These are phyloP conservation scores for maize (Zea mays) DNA, from an alignment of 176 grass and related monocot genomes.

Conservation along the genomic window Zm-B73-REFERENCE-NAM-5.0 NC_050097.1:84667001-84667500, in stretches of 20 bases:
- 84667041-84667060: too few relatives aligned
- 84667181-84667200: slow-evolving; percentile 52
- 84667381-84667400: slow-evolving; percentile 57
- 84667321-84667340: neutral
- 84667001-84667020: too few relatives aligned
- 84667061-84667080: too few relatives aligned
- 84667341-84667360: slow-evolving; percentile 45
- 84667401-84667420: slow-evolving; percentile 71
- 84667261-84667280: neutral
- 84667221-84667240: slow-evolving; percentile 34
- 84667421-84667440: slow-evolving; percentile 71
- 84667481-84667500: slow-evolving; percentile 56
- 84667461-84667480: slow-evolving; percentile 97
- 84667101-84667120: too few relatives aligned
- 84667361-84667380: slow-evolving; percentile 40
- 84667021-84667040: too few relatives aligned
- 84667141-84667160: slow-evolving; percentile 19
- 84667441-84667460: slow-evolving; percentile 59
- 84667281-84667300: neutral
- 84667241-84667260: slow-evolving; percentile 41
- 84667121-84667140: neutral
- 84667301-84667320: slow-evolving; percentile 12
- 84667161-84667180: neutral
- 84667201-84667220: slow-evolving; percentile 11
- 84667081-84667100: too few relatives aligned